Conservation (phyloP, 2,329 filamentous ascomycete genomes). For the Meredithiella fracta region DNA sequence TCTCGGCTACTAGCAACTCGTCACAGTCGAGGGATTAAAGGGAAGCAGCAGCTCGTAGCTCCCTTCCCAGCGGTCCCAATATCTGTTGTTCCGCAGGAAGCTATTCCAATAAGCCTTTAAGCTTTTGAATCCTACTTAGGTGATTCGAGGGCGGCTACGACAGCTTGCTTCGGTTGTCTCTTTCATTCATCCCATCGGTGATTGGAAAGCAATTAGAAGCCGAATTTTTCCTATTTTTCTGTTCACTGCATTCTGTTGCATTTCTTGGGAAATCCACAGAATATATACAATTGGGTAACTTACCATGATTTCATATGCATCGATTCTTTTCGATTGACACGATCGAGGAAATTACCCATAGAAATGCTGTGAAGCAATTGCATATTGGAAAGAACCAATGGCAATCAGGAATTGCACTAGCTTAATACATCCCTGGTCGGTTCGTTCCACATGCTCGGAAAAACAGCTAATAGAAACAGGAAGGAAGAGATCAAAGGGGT, state of each 20-base stretch:
- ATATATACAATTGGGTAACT: no score
- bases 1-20: no score
- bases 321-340: no score
- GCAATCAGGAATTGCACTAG: neutral
- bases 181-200: neutral
- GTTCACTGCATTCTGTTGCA: no score
- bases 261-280: no score
- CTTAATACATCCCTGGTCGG: neutral
- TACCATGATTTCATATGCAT: no score
- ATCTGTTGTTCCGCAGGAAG: no score
- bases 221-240: no score
- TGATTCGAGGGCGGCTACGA: neutral
- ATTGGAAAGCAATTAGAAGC: neutral
- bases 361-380: neutral
- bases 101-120: neutral
- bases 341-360: neutral
- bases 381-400: neutral
- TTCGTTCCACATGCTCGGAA: neutral
- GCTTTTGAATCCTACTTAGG: neutral
- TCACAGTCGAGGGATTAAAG: no score
- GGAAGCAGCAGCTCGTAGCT: no score
- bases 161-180: neutral
- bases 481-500: neutral
- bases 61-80: no score
- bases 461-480: slow-evolving; percentile 13